Evolutionary conservation across 352 stramenopile genomes (phyloP).

Genomic region (Phytopythium chamaehyphon): DNA sequence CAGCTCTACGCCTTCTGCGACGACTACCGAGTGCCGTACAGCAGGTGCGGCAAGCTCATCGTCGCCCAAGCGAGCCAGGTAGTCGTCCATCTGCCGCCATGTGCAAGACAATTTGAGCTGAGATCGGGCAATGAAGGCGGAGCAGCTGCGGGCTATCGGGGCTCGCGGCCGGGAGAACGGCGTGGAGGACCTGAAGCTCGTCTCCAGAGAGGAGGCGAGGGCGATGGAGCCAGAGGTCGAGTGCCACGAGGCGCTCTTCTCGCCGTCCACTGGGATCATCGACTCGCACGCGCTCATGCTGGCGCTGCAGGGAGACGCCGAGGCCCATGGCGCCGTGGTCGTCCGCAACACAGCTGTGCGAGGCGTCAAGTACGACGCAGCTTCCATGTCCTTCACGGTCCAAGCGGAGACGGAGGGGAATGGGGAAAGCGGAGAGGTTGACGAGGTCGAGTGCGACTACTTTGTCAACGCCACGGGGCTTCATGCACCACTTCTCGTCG

Average conservation of each 20-base stretch:
- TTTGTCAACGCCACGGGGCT: constrained; percentile 94
- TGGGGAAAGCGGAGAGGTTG: constrained; percentile 4
- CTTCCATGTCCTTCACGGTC: constrained; percentile 31
- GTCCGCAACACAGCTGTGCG: constrained; percentile 66
- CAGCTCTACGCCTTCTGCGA: constrained; percentile 92
- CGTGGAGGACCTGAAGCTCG: constrained; percentile 44
- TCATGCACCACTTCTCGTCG: constrained; percentile 45
- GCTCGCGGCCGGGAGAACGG: constrained; percentile 42
- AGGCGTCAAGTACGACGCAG: constrained; percentile 23
- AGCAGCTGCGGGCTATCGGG: constrained; percentile 37
- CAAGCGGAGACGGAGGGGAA: constrained; percentile 31
- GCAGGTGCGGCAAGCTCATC: constrained; percentile 94
- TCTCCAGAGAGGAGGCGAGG: constrained; percentile 37
- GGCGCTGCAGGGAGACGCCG: constrained; percentile 88
- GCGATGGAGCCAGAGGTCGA: constrained; percentile 54
- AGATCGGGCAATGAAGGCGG: constrained; percentile 11
- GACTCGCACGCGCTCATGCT: constrained; percentile 92
- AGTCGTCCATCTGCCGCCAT: too few species aligned
- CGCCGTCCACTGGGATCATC: constrained; percentile 95
- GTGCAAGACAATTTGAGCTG: too few species aligned
- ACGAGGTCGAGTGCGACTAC: constrained; percentile 85
- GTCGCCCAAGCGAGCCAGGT: constrained; percentile 81
- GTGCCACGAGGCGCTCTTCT: constrained; percentile 82
- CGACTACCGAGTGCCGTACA: constrained; percentile 70
- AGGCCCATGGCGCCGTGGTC: constrained; percentile 83